Evolutionary conservation across 2,329 filamentous ascomycete species (phyloP), one percentile per base, ranked within the genome.

Genomic region (Diplodia mutila): DNA sequence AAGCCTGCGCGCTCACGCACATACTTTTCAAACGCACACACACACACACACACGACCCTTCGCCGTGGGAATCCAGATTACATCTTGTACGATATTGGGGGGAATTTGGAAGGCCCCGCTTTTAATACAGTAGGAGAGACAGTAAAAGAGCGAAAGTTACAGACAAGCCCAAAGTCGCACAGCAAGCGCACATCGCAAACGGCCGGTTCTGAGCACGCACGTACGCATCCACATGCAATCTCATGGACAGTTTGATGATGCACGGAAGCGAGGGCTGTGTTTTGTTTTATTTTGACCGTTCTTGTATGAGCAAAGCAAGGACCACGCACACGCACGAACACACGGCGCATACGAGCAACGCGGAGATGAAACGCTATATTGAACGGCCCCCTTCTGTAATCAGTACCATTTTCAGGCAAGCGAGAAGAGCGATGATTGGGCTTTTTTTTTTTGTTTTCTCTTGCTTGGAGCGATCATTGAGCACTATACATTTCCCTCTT

Each of bases 1-100:
- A 39, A 37, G 25, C 32, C 53, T n/a, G n/a, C 32, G 53, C 53
- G 53, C 53, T 55, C 53, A 55, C 53, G 29, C 53, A 55, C 53
- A 55, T 37, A 55, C 34, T 55, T n/a, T 37, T 37, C 29, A 52
- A 27, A 23, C 23, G 23, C 14, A 21, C 27, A 25, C 18, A 18
- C 27, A 27, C 51, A 27, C 53, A 16, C 53, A 55, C 53, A 25
- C 21, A 55, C 34, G 32, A 2, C 21, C n/a, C 29, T 18, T 39
- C 54, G 54, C 37, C 54, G 54, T 59, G 54, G 54, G 39, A 42
- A 39, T 4, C 9, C 34, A 42, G 29, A 39, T 25, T 14, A 14
- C 32, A 9, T 55, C 34, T 21, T 59, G 54, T 42, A 59, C 37
- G 32, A 59, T 59, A 59, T 39, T 11, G 54, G 54, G 42, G 42